A percentile compares a stretch with the other conserved stretches of the same genome.
Evolutionary conservation across 129 eudicot genomes (phyloP).

Genomic region (Centella asiatica): DNA sequence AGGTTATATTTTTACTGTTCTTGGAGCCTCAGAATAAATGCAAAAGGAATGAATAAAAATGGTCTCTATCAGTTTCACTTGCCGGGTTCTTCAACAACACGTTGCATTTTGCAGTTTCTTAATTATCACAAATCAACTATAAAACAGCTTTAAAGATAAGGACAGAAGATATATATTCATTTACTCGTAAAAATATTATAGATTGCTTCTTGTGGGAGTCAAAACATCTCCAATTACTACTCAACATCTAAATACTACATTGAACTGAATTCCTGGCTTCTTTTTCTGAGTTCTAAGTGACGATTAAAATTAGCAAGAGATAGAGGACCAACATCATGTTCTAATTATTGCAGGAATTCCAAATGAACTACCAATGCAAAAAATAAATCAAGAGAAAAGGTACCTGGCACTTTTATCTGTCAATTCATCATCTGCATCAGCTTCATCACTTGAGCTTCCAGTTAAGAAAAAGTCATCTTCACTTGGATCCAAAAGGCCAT

Average conservation of each 20-base stretch:
- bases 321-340: background rate
- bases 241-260: background rate
- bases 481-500: conserved; percentile 76
- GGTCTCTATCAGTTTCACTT: no score
- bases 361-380: background rate
- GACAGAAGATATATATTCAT: no score
- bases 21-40: no score
- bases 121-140: no score
- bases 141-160: no score
- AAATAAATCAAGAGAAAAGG: background rate
- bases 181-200: no score
- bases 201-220: background rate
- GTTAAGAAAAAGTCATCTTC: conserved; percentile 80
- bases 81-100: no score
- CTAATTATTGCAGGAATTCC: background rate
- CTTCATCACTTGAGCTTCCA: conserved; percentile 93
- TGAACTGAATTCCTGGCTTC: background rate
- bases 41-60: background rate
- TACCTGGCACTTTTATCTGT: conserved; percentile 93
- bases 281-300: background rate
- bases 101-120: no score
- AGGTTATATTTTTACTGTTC: no score
- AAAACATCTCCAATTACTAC: background rate
- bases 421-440: conserved; percentile 92
- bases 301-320: background rate